Evolutionary conservation across 129 eudicot species (phyloP), one percentile per base, ranked within the genome.

Genomic region (Smallanthus sonchifolius): DNA sequence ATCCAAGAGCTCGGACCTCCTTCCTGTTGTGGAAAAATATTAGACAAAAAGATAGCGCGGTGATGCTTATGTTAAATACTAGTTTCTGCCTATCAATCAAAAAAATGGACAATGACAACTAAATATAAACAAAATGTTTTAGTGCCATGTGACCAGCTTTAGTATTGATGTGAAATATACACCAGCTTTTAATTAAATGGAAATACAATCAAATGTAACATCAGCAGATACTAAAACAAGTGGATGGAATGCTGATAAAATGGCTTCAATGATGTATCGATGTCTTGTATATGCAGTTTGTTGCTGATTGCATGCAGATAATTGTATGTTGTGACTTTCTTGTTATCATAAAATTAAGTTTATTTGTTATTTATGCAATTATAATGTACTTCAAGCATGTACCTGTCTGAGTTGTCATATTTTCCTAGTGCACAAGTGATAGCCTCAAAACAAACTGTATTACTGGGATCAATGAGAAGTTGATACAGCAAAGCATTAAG

Each of bases 391-490:
- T 67, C 16, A 42, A 24, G 19, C 15, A 15, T 64, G 52, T 81
- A 93, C 98, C 98, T 93, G 55, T 93, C 97, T 14, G 89, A 78
- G 71, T 85, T 75, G 75, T 93, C 98, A 45, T 80, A 83, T 88
- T 93, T 93, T 40, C 98, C 98, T 69, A 93, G 73, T 4, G 90
- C 91, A 72, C 98, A 93, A 11, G 90, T 80, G 52, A 90, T 93
- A 47, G 98, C 98, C 84, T 93, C 97, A 69, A 93, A 93, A 79
- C 98, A 93, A 79, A 93, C 98, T 78, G 95, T 87, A 80, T 93
- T 96, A 80, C 98, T 93, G 48, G 98, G 96, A 86, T 93, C 98
- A 49, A 88, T 84, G 68, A 93, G 98, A 55, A 93, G 96, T 80
- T 90, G 98, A 82, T 93, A 90, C 67, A 93, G 98, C 75, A 93